phyloP scores from a whole-genome alignment of 2,329 filamentous ascomycete species.

The Colletotrichum sp. region DNA sequence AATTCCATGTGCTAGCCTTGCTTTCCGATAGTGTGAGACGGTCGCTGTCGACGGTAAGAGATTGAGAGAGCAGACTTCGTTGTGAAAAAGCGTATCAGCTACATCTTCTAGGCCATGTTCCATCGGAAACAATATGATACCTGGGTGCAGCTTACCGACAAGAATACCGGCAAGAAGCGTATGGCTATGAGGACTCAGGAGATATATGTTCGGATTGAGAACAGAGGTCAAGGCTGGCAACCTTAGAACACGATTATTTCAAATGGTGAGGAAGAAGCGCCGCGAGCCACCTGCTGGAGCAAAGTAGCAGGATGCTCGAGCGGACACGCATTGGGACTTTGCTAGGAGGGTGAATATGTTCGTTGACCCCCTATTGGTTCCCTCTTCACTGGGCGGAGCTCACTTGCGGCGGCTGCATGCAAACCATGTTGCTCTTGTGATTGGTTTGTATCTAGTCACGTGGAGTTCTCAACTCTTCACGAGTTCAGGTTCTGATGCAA shows the following conservation, averaged over 20 bases:
- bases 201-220: neutral
- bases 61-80: neutral
- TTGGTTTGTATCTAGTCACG: neutral
- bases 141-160: neutral
- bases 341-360: neutral
- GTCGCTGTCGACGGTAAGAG: neutral
- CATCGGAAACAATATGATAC: neutral
- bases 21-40: neutral
- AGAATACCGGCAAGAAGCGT: neutral
- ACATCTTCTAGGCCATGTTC: neutral
- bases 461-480: neutral
- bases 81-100: neutral
- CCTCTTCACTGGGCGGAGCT: neutral
- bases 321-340: neutral
- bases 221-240: neutral
- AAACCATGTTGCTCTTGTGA: neutral
- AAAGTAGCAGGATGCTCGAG: neutral
- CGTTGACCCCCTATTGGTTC: neutral
- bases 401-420: neutral
- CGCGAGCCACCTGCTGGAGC: neutral
- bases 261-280: neutral
- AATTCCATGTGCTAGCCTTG: neutral
- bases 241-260: neutral
- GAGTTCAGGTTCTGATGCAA: neutral
- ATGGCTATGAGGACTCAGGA: neutral